Conservation (phyloP, 129 eudicot genomes). For the Artemisia argyi region DNA sequence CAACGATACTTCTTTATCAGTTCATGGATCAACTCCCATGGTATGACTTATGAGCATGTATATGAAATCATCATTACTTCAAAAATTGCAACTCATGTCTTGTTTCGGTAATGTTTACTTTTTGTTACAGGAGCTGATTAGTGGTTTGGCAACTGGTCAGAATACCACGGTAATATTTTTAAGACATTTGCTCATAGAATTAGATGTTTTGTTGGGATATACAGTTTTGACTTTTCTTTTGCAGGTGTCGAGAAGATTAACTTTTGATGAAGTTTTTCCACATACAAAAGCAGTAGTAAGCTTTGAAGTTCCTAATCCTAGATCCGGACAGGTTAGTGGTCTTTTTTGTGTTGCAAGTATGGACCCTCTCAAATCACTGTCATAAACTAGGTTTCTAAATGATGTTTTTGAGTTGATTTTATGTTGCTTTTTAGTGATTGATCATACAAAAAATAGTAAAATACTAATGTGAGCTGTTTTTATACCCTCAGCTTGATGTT, state of each 20-base stretch:
- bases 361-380: no score
- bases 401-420: not conserved
- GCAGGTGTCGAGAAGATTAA: slow-evolving; percentile 82
- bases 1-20: slow-evolving; percentile 65
- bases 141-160: slow-evolving; percentile 62
- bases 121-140: slow-evolving; percentile 59
- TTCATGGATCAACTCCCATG: slow-evolving; percentile 82
- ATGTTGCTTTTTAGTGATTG: not conserved
- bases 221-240: not conserved
- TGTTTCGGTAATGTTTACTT: not conserved
- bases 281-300: slow-evolving; percentile 66
- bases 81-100: not conserved
- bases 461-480: slow-evolving; percentile 6
- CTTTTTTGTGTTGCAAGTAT: not conserved
- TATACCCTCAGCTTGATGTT: slow-evolving; percentile 69
- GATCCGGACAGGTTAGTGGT: slow-evolving; percentile 81
- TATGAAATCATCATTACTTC: not conserved
- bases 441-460: not conserved
- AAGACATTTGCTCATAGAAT: not conserved
- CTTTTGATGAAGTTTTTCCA: slow-evolving; percentile 60
- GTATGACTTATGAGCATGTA: slow-evolving; percentile 34
- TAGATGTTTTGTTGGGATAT: not conserved
- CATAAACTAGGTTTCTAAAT: not conserved
- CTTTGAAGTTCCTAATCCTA: slow-evolving; percentile 89
- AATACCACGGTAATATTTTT: slow-evolving; percentile 23